Evolutionary conservation across 306 rosid genomes (phyloP).

Genomic region (Fragaria nilgerrensis): DNA sequence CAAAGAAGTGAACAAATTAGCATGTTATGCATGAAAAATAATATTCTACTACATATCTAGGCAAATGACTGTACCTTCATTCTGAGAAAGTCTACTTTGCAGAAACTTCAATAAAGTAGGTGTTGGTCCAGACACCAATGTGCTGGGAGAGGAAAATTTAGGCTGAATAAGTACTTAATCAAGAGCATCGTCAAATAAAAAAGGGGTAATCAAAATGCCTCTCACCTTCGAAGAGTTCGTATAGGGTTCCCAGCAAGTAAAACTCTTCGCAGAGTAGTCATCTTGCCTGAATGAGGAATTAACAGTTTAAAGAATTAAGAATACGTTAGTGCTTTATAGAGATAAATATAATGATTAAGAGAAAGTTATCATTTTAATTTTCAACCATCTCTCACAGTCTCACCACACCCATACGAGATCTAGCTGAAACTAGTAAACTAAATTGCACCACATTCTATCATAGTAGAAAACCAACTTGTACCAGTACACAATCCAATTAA

Average conservation of each 20-base stretch:
- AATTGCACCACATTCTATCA: neutral
- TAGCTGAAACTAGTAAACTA: neutral
- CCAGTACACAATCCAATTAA: neutral
- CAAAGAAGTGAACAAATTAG: neutral
- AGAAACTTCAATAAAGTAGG: slow-evolving; percentile 69
- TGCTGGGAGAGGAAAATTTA: slow-evolving; percentile 45
- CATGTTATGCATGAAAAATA: slow-evolving; percentile 3
- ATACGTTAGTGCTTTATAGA: neutral
- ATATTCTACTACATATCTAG: slow-evolving; percentile 12
- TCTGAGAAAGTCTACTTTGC: slow-evolving; percentile 77
- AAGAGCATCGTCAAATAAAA: slow-evolving; percentile 12
- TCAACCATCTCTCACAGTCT: neutral
- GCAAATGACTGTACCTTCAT: slow-evolving; percentile 51
- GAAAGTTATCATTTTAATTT: neutral
- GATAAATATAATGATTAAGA: neutral
- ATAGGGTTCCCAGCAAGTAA: slow-evolving; percentile 79
- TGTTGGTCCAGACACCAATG: slow-evolving; percentile 89
- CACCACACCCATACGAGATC: neutral
- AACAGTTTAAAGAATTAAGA: neutral
- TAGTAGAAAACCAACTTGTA: neutral
- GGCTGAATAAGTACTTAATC: slow-evolving; percentile 23
- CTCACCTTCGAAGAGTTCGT: slow-evolving; percentile 86
- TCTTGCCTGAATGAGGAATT: slow-evolving; percentile 62
- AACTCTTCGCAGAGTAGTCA: slow-evolving; percentile 88
- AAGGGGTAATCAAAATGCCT: slow-evolving; percentile 20